These are phyloP conservation scores for Fraxinus latifolia DNA, from an alignment of 305 asterid species.

Conservation along the genomic window DNA sequence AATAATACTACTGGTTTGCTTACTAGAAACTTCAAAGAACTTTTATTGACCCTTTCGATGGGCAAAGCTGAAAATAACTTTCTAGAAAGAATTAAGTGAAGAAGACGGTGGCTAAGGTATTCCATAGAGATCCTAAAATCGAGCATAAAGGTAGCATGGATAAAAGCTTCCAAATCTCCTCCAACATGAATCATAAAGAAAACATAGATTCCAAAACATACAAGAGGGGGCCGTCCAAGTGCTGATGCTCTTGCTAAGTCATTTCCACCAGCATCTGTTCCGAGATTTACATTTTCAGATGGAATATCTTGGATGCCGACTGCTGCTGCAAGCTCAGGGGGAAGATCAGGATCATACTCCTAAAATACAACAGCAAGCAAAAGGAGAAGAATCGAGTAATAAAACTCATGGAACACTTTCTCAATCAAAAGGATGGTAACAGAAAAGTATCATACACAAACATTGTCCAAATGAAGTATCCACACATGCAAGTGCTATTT, in stretches of 20 bases:
- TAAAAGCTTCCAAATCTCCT: background rate
- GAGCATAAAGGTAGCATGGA: slow-evolving; percentile 4
- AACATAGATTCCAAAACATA: slow-evolving; percentile 33
- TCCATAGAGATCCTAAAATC: background rate
- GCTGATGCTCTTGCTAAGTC: slow-evolving; percentile 56
- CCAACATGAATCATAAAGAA: slow-evolving; percentile 5
- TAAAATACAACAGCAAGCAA: slow-evolving; percentile 33
- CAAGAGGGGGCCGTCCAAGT: slow-evolving; percentile 53
- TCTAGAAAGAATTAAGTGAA: slow-evolving; percentile 6
- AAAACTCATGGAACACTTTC: background rate
- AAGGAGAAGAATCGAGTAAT: slow-evolving; percentile 16
- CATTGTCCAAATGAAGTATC: background rate
- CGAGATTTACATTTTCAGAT: slow-evolving; percentile 48
- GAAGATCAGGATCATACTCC: slow-evolving; percentile 98
- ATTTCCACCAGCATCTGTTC: slow-evolving; percentile 53
- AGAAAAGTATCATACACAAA: slow-evolving; percentile 7
- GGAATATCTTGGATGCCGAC: slow-evolving; percentile 66
- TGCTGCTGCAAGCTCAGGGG: slow-evolving; percentile 99
- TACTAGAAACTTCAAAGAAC: background rate
- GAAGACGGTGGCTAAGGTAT: background rate
- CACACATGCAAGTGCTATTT: background rate
- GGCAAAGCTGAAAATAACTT: slow-evolving; percentile 2
- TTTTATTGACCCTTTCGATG: background rate
- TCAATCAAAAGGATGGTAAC: background rate
- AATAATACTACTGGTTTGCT: background rate